phyloP scores from a whole-genome alignment of 495 filamentous ascomycete genomes.

The Ascodesmis nigricans region DNA sequence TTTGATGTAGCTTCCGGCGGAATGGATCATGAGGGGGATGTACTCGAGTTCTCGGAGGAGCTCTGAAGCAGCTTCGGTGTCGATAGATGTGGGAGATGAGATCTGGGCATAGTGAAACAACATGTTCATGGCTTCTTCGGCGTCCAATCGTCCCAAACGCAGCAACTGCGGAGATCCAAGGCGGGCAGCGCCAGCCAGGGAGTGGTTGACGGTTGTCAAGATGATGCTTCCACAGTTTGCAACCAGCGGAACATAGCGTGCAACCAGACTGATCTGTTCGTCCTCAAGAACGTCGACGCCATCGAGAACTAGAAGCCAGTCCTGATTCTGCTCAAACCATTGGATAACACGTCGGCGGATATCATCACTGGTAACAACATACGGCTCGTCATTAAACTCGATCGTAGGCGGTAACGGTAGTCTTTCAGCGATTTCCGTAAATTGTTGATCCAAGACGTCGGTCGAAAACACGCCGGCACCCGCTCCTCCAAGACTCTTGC shows the following conservation, averaged over 20 bases:
- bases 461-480: conserved; percentile 7
- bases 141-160: conserved; percentile 22
- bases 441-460: conserved; percentile 35
- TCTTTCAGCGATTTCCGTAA: conserved; percentile 52
- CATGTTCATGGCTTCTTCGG: conserved; percentile 37
- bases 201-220: conserved; percentile 62
- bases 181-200: conserved; percentile 39
- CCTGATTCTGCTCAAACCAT: conserved; percentile 48
- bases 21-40: conserved; percentile 57
- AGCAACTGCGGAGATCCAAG: conserved; percentile 31
- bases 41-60: conserved; percentile 47
- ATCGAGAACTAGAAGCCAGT: conserved; percentile 60
- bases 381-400: conserved; percentile 22
- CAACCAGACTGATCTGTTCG: conserved; percentile 33
- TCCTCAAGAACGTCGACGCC: conserved; percentile 44
- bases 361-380: conserved; percentile 17
- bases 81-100: conserved; percentile 30
- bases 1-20: conserved; percentile 51
- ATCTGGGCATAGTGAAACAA: conserved; percentile 35
- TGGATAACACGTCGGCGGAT: conserved; percentile 39
- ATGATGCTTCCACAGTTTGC: conserved; percentile 48
- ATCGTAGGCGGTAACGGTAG: conserved; percentile 28
- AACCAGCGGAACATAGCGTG: conserved; percentile 47
- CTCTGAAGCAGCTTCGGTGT: conserved; percentile 38
- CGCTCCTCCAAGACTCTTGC: conserved; percentile 36